Base-by-base conservation (phyloP, 805 yeast genomes). In the Candida ponderosae region DNA sequence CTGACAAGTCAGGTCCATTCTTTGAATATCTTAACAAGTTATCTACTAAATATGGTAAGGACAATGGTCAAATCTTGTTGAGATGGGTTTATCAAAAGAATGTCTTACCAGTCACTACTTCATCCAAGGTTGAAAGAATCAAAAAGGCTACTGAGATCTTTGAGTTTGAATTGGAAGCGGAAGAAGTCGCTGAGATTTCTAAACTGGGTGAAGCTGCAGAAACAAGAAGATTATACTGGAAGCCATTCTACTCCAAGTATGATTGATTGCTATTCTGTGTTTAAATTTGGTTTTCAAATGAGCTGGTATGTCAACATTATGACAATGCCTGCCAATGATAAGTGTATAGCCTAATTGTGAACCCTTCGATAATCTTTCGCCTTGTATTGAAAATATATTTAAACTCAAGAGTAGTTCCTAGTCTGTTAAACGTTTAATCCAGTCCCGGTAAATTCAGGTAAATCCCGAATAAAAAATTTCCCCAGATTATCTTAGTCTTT, bases 91-190 rank as follows among this genome's bases (percentile, higher is more conserved):
- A 74, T 39, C 80, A 79, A 53, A 59, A 59, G 16, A 83, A 81
- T 15, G 70, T 79, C 7, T 53, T 83, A 29, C 94, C 95, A 18
- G 62, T 86, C 17, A 86, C 95, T 6, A 83, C 93, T 11, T 74
- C 88, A 3, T 68, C 80, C 3, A 72, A 74, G 39, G 53, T 54
- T 19, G 69, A 68, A 35, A 71, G 95, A 55, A 66, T 82, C 43
- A 38, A 49, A 4, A 51, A 59, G 40, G 76, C 78, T 47, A 61
- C 76, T 42, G 71, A 72, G 15, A 59, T 80, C 26, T 76, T 75
- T 44, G 67, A 66, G 26, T 80, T 84, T 44, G 60, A 68, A 44
- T 60, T 85, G 40, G 58, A 66, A 3, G 48, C 57, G 1, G 74
- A 60, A 1, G 93, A 83, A 43, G 68, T 70, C 31, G 51, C 57